Base-by-base conservation (phyloP, 2,329 filamentous ascomycete species). In the Fonsecaea nubica region DNA sequence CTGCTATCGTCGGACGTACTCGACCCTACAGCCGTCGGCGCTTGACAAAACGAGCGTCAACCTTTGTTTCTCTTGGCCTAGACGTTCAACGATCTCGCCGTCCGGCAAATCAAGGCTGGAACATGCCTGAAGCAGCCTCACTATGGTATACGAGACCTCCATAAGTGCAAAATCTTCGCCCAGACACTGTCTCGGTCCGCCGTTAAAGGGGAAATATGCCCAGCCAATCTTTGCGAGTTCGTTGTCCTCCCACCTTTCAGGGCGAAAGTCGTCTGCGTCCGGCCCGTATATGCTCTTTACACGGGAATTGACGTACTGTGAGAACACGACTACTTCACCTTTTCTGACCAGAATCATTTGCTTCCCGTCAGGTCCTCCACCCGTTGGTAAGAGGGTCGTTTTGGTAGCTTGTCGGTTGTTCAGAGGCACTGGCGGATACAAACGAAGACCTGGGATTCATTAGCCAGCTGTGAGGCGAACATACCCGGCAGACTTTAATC, bases 361-460 rank as follows among this genome's bases (percentile, higher is more conserved):
- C 8, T 65, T 71, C 7, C 79, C 81, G 67, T 86, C 82, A 3
- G 78, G 75, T 0, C 84, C 84, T 18, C 84, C 84, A 15, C 84
- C 92, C 13, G 82, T 81, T 0, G 92, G 92, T 1, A 96, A 85
- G 0, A 87, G 90, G 2, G 91, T 93, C 79, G 93, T 89, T 66
- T 82, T 83, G 9, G 91, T 83, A 9, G 91, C 86, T 38, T 89
- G 80, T 68, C 92, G 89, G 58, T 92, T 84, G 79, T 94, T 95
- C 80, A 90, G 90, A 1, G 92, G 91, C 1, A 95, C 90, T n/a
- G 87, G 84, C 0, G 92, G 91, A 77, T 93, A 92, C 9, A 93
- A 79, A 13, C 92, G 88, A 64, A 93, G 85, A 0, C 86, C 90
- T 80, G 6, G 94, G 91, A 78, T 90, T 89, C 10, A 21, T 60